These are phyloP conservation scores for Trapa bicornis DNA, from an alignment of 345 rosid genomes.

Conservation along the genomic window DNA sequence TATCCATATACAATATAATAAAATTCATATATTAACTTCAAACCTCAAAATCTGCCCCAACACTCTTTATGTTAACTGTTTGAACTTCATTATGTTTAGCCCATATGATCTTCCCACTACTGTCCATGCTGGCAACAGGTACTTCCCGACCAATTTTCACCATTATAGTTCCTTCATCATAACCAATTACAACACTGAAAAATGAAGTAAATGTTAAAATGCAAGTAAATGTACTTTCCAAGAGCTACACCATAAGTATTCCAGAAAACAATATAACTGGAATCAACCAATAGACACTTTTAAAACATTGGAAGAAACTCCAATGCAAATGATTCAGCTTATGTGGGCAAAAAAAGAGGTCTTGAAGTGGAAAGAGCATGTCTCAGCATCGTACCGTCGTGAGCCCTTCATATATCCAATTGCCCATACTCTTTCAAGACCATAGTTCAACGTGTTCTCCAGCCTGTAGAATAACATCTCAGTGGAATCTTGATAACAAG, in stretches of 20 bases:
- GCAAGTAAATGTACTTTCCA: background rate
- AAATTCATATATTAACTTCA: constrained; percentile 1
- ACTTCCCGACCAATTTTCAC: constrained; percentile 96
- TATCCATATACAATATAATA: background rate
- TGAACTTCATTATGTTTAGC: constrained; percentile 99
- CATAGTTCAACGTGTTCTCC: constrained; percentile 79
- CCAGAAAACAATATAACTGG: background rate
- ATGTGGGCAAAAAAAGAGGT: background rate
- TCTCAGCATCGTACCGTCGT: constrained; percentile 44
- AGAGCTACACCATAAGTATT: background rate
- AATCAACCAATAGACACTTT: background rate
- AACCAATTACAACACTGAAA: constrained; percentile 88
- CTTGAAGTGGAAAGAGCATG: background rate
- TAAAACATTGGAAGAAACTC: background rate
- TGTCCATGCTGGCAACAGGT: constrained; percentile 99
- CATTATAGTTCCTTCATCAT: constrained; percentile 99
- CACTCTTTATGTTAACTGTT: constrained; percentile 93
- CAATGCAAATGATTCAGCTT: background rate
- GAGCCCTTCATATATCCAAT: constrained; percentile 79
- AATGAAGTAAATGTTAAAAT: background rate
- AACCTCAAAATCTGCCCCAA: constrained; percentile 96
- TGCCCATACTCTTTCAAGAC: constrained; percentile 98
- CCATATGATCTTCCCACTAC: constrained; percentile 97
- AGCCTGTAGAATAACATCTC: constrained; percentile 38
- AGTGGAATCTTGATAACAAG: background rate